A percentile compares a stretch with the other conserved stretches of the same genome.
Evolutionary conservation across 2,329 filamentous ascomycete species (phyloP).

Genomic region (Chalaropsis ovoidea): DNA sequence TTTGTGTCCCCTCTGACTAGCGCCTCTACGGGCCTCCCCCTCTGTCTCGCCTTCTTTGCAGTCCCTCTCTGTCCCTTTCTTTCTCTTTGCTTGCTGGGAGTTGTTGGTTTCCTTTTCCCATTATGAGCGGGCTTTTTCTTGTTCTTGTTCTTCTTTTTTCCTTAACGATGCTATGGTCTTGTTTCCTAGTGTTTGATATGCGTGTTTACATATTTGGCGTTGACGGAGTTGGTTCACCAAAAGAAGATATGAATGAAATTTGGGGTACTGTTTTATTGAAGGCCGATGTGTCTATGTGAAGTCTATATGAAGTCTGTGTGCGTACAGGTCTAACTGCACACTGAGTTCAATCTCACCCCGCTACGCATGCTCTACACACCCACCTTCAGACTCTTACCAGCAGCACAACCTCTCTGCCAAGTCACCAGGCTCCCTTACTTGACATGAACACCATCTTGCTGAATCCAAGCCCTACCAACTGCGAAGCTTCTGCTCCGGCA

Average conservation of each 20-base stretch:
- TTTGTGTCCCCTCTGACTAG: neutral
- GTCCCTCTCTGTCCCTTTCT: neutral
- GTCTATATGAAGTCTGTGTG: neutral
- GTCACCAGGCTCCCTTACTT: no score
- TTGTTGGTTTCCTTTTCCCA: constrained; percentile 6
- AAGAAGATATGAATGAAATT: constrained; percentile 3
- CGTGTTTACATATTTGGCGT: constrained; percentile 77
- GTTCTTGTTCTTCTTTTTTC: neutral
- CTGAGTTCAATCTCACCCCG: no score
- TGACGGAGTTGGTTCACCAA: constrained; percentile 40
- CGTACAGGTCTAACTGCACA: no score
- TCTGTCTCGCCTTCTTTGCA: neutral
- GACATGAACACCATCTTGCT: no score
- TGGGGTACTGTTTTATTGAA: neutral
- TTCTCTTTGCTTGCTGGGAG: neutral
- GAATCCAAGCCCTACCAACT: no score
- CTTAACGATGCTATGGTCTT: neutral
- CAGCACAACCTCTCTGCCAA: no score
- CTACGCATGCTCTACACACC: no score
- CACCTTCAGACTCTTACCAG: no score
- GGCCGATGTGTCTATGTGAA: neutral
- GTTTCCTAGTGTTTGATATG: constrained; percentile 26
- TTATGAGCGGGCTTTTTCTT: constrained; percentile 9
- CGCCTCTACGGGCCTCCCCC: neutral
- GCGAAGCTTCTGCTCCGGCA: no score